Base-by-base conservation (phyloP, 2,329 filamentous ascomycete species). In the Tolypocladium album region DNA sequence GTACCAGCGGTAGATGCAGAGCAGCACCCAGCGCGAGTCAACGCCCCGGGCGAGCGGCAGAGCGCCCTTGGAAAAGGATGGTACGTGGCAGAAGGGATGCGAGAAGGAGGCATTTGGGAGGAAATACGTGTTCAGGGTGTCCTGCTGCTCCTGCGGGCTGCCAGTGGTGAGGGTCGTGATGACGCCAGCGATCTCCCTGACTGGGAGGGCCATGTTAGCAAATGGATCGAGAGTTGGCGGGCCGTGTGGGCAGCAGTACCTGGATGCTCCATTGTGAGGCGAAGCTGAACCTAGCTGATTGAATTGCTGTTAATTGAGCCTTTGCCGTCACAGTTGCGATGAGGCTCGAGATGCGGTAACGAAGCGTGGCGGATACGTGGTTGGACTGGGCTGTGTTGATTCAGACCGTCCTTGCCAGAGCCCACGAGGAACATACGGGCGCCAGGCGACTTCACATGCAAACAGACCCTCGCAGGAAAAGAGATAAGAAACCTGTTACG, bases 1-100 rank as follows among this genome's bases (percentile, higher is more conserved):
- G 74, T 95, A 93, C 89, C 88, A 92, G 47, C 85, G 83, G 69
- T 90, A 95, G 60, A 96, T 87, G 65, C 81, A 79, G 56, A 82
- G 75, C 22, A 95, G 79, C 7, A 89, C 70, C 74, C 80, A 84
- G 52, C 89, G 80, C 12, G 88, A 92, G 63, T 87, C 83, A 31
- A 83, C 59, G 1, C 67, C 66, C 9, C 73, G 71, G 0, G 77
- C 64, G 2, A 79, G 66, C 1, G 78, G 80, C 1, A 82, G 57
- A 2, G 69, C 61, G 38, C 74, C 64, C 22, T 76, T 70, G 4
- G 71, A 69, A 64, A 85, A 82, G 8, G 77, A 75, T 0, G 83
- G 82, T 1, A 90, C 89, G 15, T 85, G 82, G 68, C 88, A 92
- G 71, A 93, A 88, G 0, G 90, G 90, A 65, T 96, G 90, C 3